Evolutionary conservation across 1,284 basidiomycete genomes (phyloP).

Genomic region (Microbotryum saponariae): DNA sequence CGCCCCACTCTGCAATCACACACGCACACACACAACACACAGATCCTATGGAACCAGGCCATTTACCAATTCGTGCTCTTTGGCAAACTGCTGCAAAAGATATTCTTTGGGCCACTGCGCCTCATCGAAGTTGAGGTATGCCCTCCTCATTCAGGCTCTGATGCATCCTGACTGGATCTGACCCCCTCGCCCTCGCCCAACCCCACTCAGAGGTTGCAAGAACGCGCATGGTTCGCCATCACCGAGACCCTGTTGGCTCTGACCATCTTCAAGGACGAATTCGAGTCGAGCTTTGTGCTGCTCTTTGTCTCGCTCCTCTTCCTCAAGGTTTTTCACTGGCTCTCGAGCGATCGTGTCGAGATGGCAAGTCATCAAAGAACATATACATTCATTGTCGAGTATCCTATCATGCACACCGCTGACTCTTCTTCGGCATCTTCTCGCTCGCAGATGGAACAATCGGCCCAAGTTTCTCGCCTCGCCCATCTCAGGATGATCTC

Average conservation of each 20-base stretch:
- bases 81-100: slow-evolving; percentile 68
- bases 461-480: slow-evolving; percentile 71
- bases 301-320: slow-evolving; percentile 90
- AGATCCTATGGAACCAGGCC: slow-evolving; percentile 91
- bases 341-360: slow-evolving; percentile 88
- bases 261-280: slow-evolving; percentile 74
- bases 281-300: slow-evolving; percentile 72
- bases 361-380: slow-evolving; percentile 55
- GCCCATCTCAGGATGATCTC: slow-evolving; percentile 78
- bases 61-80: slow-evolving; percentile 66
- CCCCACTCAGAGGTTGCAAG: slow-evolving; percentile 70
- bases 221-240: slow-evolving; percentile 92
- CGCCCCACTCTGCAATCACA: neutral
- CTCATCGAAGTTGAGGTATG: slow-evolving; percentile 84
- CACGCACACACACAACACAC: slow-evolving; percentile 40
- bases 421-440: slow-evolving; percentile 1
- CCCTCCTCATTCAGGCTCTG: slow-evolving; percentile 1
- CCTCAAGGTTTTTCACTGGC: slow-evolving; percentile 96
- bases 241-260: slow-evolving; percentile 92
- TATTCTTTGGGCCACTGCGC: slow-evolving; percentile 87
- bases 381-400: neutral
- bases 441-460: slow-evolving; percentile 84
- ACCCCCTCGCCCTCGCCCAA: slow-evolving; percentile 1
- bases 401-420: neutral
- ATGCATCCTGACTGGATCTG: neutral